These are phyloP conservation scores for Ceratobasidium sp. DNA, from an alignment of 1,284 basidiomycete genomes.

Conservation along the genomic window DNA sequence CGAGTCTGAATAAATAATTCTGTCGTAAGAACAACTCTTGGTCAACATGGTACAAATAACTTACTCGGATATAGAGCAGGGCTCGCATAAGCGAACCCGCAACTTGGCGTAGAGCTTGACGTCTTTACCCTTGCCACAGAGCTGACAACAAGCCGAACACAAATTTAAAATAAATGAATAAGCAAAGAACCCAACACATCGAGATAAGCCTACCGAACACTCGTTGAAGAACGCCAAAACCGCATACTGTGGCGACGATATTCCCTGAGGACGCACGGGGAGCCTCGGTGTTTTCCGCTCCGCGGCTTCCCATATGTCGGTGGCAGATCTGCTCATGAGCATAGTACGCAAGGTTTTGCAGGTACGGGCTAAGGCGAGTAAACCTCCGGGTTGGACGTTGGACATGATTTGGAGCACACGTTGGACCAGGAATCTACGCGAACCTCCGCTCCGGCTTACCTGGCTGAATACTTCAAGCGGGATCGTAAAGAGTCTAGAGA, in stretches of 20 bases:
- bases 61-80: neutral
- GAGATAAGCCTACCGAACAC: conserved; percentile 20
- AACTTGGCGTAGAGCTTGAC: conserved; percentile 10
- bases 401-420: neutral
- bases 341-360: conserved; percentile 9
- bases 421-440: neutral
- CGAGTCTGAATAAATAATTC: neutral
- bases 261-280: neutral
- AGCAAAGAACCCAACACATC: neutral
- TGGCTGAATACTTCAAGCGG: conserved; percentile 12
- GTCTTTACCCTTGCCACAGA: neutral
- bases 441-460: neutral
- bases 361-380: conserved; percentile 3
- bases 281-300: conserved; percentile 2
- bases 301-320: neutral
- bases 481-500: neutral
- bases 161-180: no score
- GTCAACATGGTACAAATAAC: neutral
- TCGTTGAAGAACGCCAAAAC: conserved; percentile 13
- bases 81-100: conserved; percentile 7
- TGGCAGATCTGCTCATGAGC: neutral
- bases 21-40: neutral
- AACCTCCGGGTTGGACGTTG: neutral
- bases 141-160: neutral
- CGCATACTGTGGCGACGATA: conserved; percentile 22